Evolutionary conservation across 176 grass and related monocot genomes (phyloP), one percentile per base, ranked within the genome.

Genomic region (Rhynchospora pubera): DNA sequence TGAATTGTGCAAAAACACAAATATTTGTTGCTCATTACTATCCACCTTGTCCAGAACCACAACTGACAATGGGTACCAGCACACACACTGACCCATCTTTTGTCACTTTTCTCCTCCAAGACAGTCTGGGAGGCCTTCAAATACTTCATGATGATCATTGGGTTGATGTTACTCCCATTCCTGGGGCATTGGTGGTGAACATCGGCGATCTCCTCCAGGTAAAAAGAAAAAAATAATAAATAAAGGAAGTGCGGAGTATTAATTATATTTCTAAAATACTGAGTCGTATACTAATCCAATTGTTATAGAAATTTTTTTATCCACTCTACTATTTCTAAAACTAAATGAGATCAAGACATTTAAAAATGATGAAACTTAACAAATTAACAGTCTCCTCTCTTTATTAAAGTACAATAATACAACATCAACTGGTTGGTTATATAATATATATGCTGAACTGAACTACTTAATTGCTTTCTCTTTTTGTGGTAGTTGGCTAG

Each of bases 31-130:
- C 9, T 2, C 52, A 87, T 53, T 87, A 87, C 62, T 83, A 87
- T 45, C 80, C 85, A 0, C 47, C 85, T 4, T 87, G 85, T 7
- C 80, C 85, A 24, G 57, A 87, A 42, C 85, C 85, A 3, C 19
- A 87, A 7, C 77, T 89, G 0, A 85, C 83, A 9, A 56, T 85
- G 13, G 87, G 87, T 18, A 50, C 58, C 4, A 44, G 48, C 13
- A 60, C 14, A 24, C 87, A 89, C 65, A 77, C 83, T 0, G 87
- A 85, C 61, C 69, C 79, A 10, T 65, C 73, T 32, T 63, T 83
- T 51, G 6, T 84, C 43, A 85, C 87, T 9, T 56, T 89, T 6
- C 83, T 89, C 23, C 78, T 89, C 4, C 83, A 89, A 50, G 78
- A 85, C 22, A 2, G 9, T 14, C 19, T 89, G 11, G 78, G 83